Evolutionary conservation across 129 eudicot genomes (phyloP).

Genomic region (Pittosporum tobira): DNA sequence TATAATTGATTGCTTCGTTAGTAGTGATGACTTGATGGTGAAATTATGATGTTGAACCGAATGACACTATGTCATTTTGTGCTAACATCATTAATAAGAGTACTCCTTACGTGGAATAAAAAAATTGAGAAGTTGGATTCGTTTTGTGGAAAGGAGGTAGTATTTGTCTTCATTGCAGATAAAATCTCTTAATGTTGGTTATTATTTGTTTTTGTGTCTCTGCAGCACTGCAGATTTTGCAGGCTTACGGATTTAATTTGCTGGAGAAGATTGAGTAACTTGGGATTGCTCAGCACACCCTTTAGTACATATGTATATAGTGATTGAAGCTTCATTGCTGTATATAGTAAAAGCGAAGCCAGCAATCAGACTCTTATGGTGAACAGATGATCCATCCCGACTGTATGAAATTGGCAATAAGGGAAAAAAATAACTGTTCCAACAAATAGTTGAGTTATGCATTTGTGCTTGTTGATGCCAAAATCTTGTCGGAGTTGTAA

Average conservation of each 20-base stretch:
- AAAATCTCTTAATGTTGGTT: not conserved
- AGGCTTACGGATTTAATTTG: slow-evolving; percentile 75
- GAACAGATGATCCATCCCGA: not conserved
- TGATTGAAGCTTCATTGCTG: not conserved
- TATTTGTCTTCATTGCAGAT: too few species aligned
- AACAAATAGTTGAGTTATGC: too few species aligned
- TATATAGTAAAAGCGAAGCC: not conserved
- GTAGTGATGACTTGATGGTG: too few species aligned
- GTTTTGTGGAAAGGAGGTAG: too few species aligned
- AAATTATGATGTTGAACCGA: too few species aligned
- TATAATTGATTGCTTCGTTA: too few species aligned
- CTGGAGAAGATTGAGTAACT: slow-evolving; percentile 58
- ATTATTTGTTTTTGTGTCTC: slow-evolving; percentile 11
- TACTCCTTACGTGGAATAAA: too few species aligned
- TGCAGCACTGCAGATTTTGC: slow-evolving; percentile 74
- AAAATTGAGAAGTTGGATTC: too few species aligned
- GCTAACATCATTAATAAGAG: too few species aligned
- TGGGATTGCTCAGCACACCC: not conserved
- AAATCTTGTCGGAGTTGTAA: too few species aligned
- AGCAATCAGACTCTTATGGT: not conserved
- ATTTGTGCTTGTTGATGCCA: too few species aligned
- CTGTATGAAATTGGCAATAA: not conserved
- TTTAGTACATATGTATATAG: not conserved
- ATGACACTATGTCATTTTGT: too few species aligned
- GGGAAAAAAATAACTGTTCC: not conserved